Evolutionary conservation across 768 basidiomycete genomes (phyloP).

Genomic region (Podaxis mareebaensis): DNA sequence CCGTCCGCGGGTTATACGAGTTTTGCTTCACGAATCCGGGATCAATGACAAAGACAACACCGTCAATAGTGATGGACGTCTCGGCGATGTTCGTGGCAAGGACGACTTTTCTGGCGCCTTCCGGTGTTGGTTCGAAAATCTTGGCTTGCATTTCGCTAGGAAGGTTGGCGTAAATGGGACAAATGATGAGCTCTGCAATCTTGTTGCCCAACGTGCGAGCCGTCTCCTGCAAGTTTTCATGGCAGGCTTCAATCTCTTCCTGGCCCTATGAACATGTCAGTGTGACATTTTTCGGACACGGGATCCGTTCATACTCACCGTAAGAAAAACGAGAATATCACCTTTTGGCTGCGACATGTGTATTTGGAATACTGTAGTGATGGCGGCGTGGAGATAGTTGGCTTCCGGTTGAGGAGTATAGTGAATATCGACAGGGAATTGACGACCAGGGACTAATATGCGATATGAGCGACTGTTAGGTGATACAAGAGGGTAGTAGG

Average conservation of each 20-base stretch:
- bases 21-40: constrained; percentile 99
- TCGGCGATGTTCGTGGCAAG: constrained; percentile 99
- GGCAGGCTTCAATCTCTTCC: constrained; percentile 98
- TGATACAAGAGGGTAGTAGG: neutral
- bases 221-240: constrained; percentile 95
- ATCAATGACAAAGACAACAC: constrained; percentile 98
- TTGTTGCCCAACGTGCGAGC: constrained; percentile 94
- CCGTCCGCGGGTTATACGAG: constrained; percentile 96
- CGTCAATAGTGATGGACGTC: constrained; percentile 98
- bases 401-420: constrained; percentile 99
- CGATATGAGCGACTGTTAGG: constrained; percentile 5
- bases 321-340: constrained; percentile 96
- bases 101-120: constrained; percentile 95
- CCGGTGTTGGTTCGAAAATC: constrained; percentile 98
- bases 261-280: constrained; percentile 66
- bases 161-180: constrained; percentile 98
- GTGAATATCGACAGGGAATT: constrained; percentile 97
- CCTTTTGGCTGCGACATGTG: constrained; percentile 98
- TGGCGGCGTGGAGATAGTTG: constrained; percentile 97
- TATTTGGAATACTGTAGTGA: constrained; percentile 98
- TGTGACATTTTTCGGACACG: constrained; percentile 4
- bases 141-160: constrained; percentile 99
- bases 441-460: constrained; percentile 85
- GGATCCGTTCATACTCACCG: constrained; percentile 48
- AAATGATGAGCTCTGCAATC: constrained; percentile 90